Conservation (phyloP, 73 alveolate species). For the Tetrahymena thermophila region DNA sequence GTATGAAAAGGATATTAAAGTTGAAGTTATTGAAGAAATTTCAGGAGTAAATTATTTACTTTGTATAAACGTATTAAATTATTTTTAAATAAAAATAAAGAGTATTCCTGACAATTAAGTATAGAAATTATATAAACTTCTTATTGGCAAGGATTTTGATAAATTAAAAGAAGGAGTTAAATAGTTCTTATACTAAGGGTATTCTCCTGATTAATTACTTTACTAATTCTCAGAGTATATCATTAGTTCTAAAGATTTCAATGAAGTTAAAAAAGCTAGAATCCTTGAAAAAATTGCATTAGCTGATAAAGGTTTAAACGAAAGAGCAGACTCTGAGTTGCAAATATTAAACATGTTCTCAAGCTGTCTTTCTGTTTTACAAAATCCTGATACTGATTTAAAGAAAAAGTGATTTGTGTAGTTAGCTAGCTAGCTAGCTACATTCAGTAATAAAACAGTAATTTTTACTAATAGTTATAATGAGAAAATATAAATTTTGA, state of each 20-base stretch:
- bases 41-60: slow-evolving; percentile 62
- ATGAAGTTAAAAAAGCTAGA: not conserved
- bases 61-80: not conserved
- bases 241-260: not conserved
- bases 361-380: not conserved
- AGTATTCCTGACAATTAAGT: not conserved
- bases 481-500: too few species aligned
- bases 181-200: not conserved
- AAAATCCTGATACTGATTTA: not conserved
- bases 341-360: not conserved
- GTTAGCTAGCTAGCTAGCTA: too few species aligned
- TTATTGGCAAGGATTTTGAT: not conserved
- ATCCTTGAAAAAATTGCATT: not conserved
- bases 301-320: not conserved
- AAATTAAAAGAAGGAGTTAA: not conserved
- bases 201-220: not conserved
- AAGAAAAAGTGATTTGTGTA: not conserved
- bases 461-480: too few species aligned
- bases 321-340: not conserved
- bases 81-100: not conserved
- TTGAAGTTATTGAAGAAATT: slow-evolving; percentile 69
- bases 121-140: not conserved
- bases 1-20: slow-evolving; percentile 55
- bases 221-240: not conserved
- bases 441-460: too few species aligned